These are phyloP conservation scores for Chloranthus sessilifolius DNA, from an alignment of 164 flowering plant genomes.

Conservation along the genomic window DNA sequence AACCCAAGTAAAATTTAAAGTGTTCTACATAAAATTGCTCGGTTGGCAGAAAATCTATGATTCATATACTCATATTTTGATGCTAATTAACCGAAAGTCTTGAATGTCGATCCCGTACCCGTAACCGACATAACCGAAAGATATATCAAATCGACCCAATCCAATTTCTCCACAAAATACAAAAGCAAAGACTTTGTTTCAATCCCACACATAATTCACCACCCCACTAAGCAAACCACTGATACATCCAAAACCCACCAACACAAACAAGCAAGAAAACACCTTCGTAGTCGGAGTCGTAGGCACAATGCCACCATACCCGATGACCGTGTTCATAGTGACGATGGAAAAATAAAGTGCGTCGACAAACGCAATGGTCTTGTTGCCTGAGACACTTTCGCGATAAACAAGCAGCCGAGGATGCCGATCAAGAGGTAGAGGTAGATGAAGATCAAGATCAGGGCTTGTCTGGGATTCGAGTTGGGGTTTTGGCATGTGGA, in stretches of 20 bases:
- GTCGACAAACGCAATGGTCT: slow-evolving; percentile 59
- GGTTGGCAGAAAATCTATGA: no score
- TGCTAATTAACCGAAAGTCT: no score
- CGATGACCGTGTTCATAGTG: slow-evolving; percentile 65
- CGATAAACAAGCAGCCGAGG: slow-evolving; percentile 37
- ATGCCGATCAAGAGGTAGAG: slow-evolving; percentile 52
- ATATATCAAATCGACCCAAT: slow-evolving; percentile 52
- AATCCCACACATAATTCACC: slow-evolving; percentile 50
- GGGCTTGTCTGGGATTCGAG: slow-evolving; percentile 46
- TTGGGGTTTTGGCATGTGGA: no score
- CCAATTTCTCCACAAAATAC: slow-evolving; percentile 40
- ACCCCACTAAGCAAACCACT: slow-evolving; percentile 49
- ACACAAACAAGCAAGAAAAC: slow-evolving; percentile 50
- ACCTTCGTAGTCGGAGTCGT: slow-evolving; percentile 38
- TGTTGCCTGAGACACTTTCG: slow-evolving; percentile 50
- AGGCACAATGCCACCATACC: slow-evolving; percentile 63
- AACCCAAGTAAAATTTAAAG: no score
- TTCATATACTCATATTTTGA: no score
- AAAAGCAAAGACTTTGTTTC: slow-evolving; percentile 37
- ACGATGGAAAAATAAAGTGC: slow-evolving; percentile 63
- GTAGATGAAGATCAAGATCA: slow-evolving; percentile 41
- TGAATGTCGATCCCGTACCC: slow-evolving; percentile 70
- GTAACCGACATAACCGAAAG: slow-evolving; percentile 66
- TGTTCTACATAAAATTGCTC: no score
- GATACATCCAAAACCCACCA: slow-evolving; percentile 54